Conservation (phyloP, 1,139 yeast species). For the Hansenula sp. region DNA sequence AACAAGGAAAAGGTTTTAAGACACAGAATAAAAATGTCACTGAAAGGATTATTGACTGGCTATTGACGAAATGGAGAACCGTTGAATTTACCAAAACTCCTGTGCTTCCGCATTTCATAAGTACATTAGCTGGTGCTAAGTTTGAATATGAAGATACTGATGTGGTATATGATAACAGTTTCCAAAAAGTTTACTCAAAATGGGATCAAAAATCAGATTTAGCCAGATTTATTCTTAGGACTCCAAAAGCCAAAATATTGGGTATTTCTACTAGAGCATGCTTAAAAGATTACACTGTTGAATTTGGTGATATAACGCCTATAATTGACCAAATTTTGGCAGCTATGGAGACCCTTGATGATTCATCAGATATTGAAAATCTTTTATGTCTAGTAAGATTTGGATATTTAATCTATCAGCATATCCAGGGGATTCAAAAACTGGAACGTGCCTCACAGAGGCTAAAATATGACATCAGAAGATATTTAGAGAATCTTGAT, state of each 20-base stretch:
- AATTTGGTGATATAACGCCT: neutral
- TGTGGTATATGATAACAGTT: constrained; percentile 4
- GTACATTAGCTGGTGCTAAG: constrained; percentile 38
- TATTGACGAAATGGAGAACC: constrained; percentile 37
- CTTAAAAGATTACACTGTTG: too few species aligned
- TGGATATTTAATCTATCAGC: constrained; percentile 9
- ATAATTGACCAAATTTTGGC: neutral
- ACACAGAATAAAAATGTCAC: constrained; percentile 20
- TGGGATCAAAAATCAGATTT: constrained; percentile 5
- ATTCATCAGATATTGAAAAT: too few species aligned
- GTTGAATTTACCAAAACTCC: constrained; percentile 14
- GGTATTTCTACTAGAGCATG: too few species aligned
- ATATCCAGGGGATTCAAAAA: constrained; percentile 4
- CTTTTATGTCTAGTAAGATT: neutral
- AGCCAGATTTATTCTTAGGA: constrained; percentile 7
- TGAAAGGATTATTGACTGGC: constrained; percentile 41
- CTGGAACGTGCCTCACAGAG: constrained; percentile 13
- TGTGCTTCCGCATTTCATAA: constrained; percentile 31
- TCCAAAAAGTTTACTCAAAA: constrained; percentile 8
- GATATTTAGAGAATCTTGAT: constrained; percentile 8
- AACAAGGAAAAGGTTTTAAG: constrained; percentile 32
- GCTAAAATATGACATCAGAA: constrained; percentile 14
- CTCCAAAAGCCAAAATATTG: neutral
- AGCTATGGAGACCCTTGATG: neutral
- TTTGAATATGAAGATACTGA: constrained; percentile 3